Evolutionary conservation across 2,329 filamentous ascomycete species (phyloP), one percentile per base, ranked within the genome.

Genomic region (Cordyceps sp.): DNA sequence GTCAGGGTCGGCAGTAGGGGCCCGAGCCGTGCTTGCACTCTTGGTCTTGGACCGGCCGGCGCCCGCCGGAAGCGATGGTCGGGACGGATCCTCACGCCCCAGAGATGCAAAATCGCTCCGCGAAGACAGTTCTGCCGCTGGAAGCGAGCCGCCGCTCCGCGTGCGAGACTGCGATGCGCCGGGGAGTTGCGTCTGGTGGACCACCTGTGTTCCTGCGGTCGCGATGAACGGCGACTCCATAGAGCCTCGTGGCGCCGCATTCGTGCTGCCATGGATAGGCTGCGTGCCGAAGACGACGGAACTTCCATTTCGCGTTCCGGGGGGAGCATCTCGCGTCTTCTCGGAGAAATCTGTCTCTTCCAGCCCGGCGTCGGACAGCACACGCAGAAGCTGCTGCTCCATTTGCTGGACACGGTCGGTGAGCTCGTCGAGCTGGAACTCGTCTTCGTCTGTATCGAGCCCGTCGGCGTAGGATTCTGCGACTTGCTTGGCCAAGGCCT

Each of bases 131-230:
- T 37, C 39, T n/a, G 41, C 35, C 19, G 35, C 32, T n/a, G 37
- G 37, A 6, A 37, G 39, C 16, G 44, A 34, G n/a, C 41, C 36
- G 15, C 42, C 37, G 18, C 45, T 47, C 41, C 47, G 40, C 6
- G 37, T 32, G 26, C 39, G 42, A 12, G 38, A 37, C 15, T 44
- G 42, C 5, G 44, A 42, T n/a, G 33, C 34, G 21, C 40, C 38
- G 9, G 55, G 51, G 16, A 63, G 41, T 33, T 69, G 66, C 1
- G 66, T 70, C 41, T 70, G 66, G 15, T 61, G 55, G 15, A 70
- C 57, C 14, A 69, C 54, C 37, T 72, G 61, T 1, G 62, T 59
- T 10, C 51, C 52, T 18, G 47, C 47, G 24, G 54, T 48, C 2
- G 48, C 43, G 13, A 43, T 42, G 10, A 47, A 22, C 3, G 49